Base-by-base conservation (phyloP, 2,329 filamentous ascomycete genomes). In the Arthrinium puccinioides region DNA sequence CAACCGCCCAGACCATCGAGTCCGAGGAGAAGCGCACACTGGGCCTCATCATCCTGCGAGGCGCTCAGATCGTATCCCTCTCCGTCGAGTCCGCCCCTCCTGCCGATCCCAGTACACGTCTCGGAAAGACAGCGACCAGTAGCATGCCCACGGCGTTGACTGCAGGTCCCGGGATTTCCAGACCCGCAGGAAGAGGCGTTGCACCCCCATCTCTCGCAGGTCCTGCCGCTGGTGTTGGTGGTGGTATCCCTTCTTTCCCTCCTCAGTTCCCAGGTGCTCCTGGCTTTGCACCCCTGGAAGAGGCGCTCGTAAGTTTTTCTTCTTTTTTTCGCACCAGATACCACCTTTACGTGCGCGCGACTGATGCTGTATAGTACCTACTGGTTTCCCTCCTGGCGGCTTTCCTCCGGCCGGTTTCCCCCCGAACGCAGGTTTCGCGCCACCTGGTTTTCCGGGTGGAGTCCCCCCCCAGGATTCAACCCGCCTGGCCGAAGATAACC, bases 1-100 rank as follows among this genome's bases (percentile, higher is more conserved):
- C 76, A 36, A 62, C 74, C 34, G 52, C 74, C 45, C 76, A 84
- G 56, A 76, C 84, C 33, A 74, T 94, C 51, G 88, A 96, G 67
- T 80, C 84, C 11, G 90, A 98, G 67, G 92, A 97, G 69, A 97
- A 97, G 74, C 84, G 92, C 55, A 94, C 88, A n/a, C 78, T 98
- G 24, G 92, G 92, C 40, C 74, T 98, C 47, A 89, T 87, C 14
- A 98, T 98, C 52, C 79, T 98, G 45, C 87, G 92, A 54, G 92
- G 92, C 54, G 87, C 89, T 40, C 85, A 95, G 51, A 92, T 98
- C 45, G 86, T 98, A 45, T 95, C 89, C 16, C 78, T 94, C 44
- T 94, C 90, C 8, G 89, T 96, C 46, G 94, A 98, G 58, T 94
- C 90, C 40, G 90, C 92, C 38, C 92, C 92, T 32, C 90, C 94